Conservation (phyloP, 352 stramenopile genomes). For the Pythium phragmitis region DNA sequence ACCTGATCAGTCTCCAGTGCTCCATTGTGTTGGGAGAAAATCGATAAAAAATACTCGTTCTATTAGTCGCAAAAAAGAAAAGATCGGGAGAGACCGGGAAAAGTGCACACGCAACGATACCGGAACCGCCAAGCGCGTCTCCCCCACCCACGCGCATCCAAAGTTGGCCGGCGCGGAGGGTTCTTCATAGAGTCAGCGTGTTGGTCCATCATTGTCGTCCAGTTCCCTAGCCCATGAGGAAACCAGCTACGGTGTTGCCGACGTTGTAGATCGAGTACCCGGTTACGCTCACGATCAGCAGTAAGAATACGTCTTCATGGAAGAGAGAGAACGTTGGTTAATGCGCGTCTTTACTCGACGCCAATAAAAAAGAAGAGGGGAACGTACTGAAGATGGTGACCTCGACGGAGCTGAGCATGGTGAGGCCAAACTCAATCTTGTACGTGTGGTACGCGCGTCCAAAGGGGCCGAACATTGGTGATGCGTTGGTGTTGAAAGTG, state of each 20-base stretch:
- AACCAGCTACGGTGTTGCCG: conserved; percentile 40
- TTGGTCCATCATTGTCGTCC: neutral
- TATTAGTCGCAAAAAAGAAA: no score
- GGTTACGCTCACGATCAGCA: conserved; percentile 69
- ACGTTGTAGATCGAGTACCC: conserved; percentile 81
- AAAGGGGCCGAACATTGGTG: conserved; percentile 55
- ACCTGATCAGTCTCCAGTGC: no score
- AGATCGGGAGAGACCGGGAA: no score
- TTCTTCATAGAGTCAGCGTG: no score
- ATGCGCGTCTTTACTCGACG: neutral
- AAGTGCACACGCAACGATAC: no score
- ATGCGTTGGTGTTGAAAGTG: neutral
- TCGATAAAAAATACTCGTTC: no score
- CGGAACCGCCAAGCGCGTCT: no score
- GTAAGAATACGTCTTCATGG: conserved; percentile 56
- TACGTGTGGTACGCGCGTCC: conserved; percentile 79
- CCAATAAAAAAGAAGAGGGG: neutral
- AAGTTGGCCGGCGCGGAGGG: no score
- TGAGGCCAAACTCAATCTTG: conserved; percentile 87
- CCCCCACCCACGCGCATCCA: no score
- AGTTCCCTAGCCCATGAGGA: conserved; percentile 29
- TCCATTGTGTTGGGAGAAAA: no score
- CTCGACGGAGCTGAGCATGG: conserved; percentile 82
- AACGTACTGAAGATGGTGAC: conserved; percentile 83
- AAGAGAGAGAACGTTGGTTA: neutral